Evolutionary conservation across 345 rosid genomes (phyloP), one percentile per base, ranked within the genome.

Genomic region (Eucalyptus viminalis): DNA sequence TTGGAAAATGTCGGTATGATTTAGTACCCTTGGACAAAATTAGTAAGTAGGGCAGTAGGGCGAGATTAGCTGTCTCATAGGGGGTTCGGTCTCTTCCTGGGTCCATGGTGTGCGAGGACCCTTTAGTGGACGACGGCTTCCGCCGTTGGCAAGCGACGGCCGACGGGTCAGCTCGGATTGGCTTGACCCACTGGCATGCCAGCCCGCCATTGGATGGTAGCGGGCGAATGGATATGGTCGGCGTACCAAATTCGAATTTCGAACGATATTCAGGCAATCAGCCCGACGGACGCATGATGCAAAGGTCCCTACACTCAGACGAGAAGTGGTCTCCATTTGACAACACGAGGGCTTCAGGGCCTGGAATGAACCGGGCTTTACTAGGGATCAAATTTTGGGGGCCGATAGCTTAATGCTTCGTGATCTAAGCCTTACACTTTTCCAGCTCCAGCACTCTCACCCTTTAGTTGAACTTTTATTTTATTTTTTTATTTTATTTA

Each of bases 121-220:
- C 76, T n/a, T 3, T 31, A 67, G 34, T n/a, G 40, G 21, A 31
- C 43, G 12, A 31, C 2, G 12, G 11, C 43, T 16, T 16, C 22
- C 13, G 13, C 19, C 7, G 21, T 31, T 4, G 12, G 22, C 80
- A 16, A 69, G 80, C 13, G 22, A 31, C 4, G 43, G 24, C 4
- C 21, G 7, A 69, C 3, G 12, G 22, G 6, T 67, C 22, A 8
- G 80, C 80, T 31, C 76, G 9, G 40, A 31, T 34, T 2, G 76
- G 80, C 40, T 34, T 13, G 4, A 37, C 24, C 43, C 43, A 16
- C 80, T 10, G 11, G 12, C 24, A 69, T 8, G 40, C 10, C 11
- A 0, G 24, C 2, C 43, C 3, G 24, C 80, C 6, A 14, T n/a
- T 5, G 0, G 37, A 65, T 16, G 9, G 76, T n/a, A 2, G 76